Conservation (phyloP, 2,329 filamentous ascomycete species). For the Eutypa lata region DNA sequence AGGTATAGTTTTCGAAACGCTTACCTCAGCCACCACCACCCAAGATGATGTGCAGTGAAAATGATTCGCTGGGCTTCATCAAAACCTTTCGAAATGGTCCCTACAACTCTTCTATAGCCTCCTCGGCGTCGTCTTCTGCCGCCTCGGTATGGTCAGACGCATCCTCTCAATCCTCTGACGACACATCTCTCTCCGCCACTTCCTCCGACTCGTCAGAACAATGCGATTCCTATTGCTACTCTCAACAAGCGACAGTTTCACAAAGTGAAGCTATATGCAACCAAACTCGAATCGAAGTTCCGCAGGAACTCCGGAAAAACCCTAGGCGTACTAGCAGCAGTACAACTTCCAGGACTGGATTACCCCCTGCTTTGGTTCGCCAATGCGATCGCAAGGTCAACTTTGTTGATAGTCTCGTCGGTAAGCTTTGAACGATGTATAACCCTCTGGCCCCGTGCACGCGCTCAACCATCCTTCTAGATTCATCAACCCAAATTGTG, state of each 20-base stretch:
- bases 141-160: conserved; percentile 76
- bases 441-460: conserved; percentile 10
- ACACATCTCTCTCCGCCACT: conserved; percentile 61
- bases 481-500: conserved; percentile 95
- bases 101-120: conserved; percentile 69
- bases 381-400: conserved; percentile 90
- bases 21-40: conserved; percentile 25
- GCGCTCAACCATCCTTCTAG: conserved; percentile 48
- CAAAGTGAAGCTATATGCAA: conserved; percentile 30
- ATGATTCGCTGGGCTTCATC: conserved; percentile 51
- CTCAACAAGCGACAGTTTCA: conserved; percentile 27
- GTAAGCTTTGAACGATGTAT: conserved; percentile 61
- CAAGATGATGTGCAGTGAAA: conserved; percentile 59
- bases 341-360: conserved; percentile 52
- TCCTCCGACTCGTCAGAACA: conserved; percentile 52
- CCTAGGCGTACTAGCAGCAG: conserved; percentile 56
- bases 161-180: conserved; percentile 67
- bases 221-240: conserved; percentile 41
- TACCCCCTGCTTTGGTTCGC: conserved; percentile 74
- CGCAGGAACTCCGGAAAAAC: conserved; percentile 63
- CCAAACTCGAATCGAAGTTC: conserved; percentile 40
- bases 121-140: conserved; percentile 72
- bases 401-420: conserved; percentile 95
- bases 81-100: conserved; percentile 49
- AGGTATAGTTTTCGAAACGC: conserved; percentile 31